phyloP scores from a whole-genome alignment of 495 filamentous ascomycete species.

The Aspergillus baeticus region DNA sequence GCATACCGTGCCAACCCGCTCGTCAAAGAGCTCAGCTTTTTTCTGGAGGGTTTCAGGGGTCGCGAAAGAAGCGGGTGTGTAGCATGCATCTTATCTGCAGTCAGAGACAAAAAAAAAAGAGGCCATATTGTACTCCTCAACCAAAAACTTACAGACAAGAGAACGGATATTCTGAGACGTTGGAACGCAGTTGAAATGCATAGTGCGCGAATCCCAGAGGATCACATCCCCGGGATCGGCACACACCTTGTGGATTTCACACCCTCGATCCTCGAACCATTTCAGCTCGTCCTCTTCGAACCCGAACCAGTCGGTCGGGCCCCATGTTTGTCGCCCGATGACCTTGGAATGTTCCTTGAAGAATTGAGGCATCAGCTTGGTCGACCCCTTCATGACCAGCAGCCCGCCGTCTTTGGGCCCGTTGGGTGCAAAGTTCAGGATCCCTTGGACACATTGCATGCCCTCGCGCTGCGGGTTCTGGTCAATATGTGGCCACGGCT shows the following conservation, averaged over 20 bases:
- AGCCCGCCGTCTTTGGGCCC: conserved; percentile 43
- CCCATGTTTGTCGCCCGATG: conserved; percentile 33
- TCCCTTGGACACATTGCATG: conserved; percentile 37
- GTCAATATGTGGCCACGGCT: conserved; percentile 42
- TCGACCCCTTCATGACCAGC: conserved; percentile 39
- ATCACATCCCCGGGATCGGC: conserved; percentile 41
- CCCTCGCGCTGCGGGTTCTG: conserved; percentile 37
- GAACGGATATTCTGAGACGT: too few relatives aligned
- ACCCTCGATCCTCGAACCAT: conserved; percentile 40
- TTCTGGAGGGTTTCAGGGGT: too few relatives aligned
- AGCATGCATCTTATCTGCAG: too few relatives aligned
- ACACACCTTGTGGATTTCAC: conserved; percentile 37
- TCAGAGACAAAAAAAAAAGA: too few relatives aligned
- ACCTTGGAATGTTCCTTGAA: conserved; percentile 30
- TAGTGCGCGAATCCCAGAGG: conserved; percentile 41
- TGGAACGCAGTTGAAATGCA: too few relatives aligned
- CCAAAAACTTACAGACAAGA: too few relatives aligned
- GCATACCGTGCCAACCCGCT: too few relatives aligned
- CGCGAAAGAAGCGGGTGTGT: too few relatives aligned
- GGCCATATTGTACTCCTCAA: too few relatives aligned
- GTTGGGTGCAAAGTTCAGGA: conserved; percentile 39
- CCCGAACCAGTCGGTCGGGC: conserved; percentile 34
- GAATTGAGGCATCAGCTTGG: conserved; percentile 36
- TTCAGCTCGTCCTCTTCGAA: conserved; percentile 36
- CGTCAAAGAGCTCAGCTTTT: too few relatives aligned